Percentiles rank a stretch among this genome's conserved stretches.
These are phyloP conservation scores for Henckelia pumila DNA, from an alignment of 257 asterid species.

Conservation along the genomic window DNA sequence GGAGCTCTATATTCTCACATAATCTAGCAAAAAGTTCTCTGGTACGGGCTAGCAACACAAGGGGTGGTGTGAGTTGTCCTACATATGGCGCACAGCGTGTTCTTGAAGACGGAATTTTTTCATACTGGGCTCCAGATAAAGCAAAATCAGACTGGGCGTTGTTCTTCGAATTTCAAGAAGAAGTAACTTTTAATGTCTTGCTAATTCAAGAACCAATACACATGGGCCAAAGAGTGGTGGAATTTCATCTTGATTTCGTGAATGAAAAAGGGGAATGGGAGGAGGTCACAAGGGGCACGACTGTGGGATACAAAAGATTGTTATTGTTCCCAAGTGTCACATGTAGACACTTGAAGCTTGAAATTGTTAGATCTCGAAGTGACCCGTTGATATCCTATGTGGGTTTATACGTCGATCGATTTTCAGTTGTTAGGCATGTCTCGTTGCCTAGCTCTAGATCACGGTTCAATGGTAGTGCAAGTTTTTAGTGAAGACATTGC, in stretches of 20 bases:
- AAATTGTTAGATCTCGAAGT: slow-evolving; percentile 52
- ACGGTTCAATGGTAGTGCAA: slow-evolving; percentile 31
- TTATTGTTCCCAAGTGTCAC: slow-evolving; percentile 46
- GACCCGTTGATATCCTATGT: slow-evolving; percentile 65
- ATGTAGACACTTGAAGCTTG: slow-evolving; percentile 47
- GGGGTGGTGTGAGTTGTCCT: slow-evolving; percentile 44
- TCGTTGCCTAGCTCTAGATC: slow-evolving; percentile 24
- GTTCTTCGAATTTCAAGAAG: slow-evolving; percentile 43
- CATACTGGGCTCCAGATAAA: slow-evolving; percentile 82
- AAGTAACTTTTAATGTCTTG: slow-evolving; percentile 56
- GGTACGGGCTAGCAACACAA: slow-evolving; percentile 64
- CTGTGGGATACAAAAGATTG: slow-evolving; percentile 87
- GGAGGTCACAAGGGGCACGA: slow-evolving; percentile 54
- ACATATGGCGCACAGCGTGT: slow-evolving; percentile 47
- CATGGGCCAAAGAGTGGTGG: slow-evolving; percentile 81
- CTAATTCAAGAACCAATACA: slow-evolving; percentile 92
- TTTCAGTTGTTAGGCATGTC: slow-evolving; percentile 35
- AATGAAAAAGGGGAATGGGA: slow-evolving; percentile 54
- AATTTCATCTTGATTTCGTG: slow-evolving; percentile 61
- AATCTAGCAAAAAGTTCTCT: slow-evolving; percentile 58
- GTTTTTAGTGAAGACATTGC: slow-evolving; percentile 25
- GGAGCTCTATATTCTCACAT: slow-evolving; percentile 55
- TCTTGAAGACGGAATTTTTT: slow-evolving; percentile 55
- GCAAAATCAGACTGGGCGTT: slow-evolving; percentile 43
- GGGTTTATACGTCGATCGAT: slow-evolving; percentile 64